These are phyloP conservation scores for Clonostachys solani DNA, from an alignment of 2,329 filamentous ascomycete genomes.

Conservation along the genomic window DNA sequence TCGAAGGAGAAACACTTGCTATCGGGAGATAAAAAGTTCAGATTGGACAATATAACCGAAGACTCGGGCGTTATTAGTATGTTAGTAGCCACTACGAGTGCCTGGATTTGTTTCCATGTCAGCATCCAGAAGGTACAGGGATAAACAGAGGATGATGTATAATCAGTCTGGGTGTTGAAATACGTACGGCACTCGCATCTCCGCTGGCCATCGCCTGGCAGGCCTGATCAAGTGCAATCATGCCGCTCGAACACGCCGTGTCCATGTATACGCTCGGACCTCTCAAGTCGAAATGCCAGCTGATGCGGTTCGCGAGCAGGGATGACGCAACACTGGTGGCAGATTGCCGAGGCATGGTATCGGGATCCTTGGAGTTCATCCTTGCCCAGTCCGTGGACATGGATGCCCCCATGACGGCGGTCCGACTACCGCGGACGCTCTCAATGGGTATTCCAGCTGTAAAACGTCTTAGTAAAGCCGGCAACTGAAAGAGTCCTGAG, in stretches of 20 bases:
- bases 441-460: conserved; percentile 23
- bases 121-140: too few species aligned
- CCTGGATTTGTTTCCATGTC: too few species aligned
- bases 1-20: too few species aligned
- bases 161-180: too few species aligned
- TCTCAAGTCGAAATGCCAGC: conserved; percentile 24
- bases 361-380: conserved; percentile 24
- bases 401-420: conserved; percentile 28
- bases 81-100: too few species aligned
- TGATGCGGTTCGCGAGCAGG: conserved; percentile 31
- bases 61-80: too few species aligned
- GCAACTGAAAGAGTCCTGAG: neutral
- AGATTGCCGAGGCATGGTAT: conserved; percentile 21
- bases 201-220: conserved; percentile 29
- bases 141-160: too few species aligned
- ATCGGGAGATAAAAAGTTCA: too few species aligned
- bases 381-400: conserved; percentile 28
- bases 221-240: conserved; percentile 9
- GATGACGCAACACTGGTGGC: conserved; percentile 21
- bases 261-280: conserved; percentile 10
- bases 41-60: too few species aligned
- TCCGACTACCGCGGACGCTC: conserved; percentile 16
- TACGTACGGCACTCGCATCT: too few species aligned
- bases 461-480: too few species aligned
- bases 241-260: conserved; percentile 10